Base-by-base conservation (phyloP, 331 rosid species). In the Saraca asoca region DNA sequence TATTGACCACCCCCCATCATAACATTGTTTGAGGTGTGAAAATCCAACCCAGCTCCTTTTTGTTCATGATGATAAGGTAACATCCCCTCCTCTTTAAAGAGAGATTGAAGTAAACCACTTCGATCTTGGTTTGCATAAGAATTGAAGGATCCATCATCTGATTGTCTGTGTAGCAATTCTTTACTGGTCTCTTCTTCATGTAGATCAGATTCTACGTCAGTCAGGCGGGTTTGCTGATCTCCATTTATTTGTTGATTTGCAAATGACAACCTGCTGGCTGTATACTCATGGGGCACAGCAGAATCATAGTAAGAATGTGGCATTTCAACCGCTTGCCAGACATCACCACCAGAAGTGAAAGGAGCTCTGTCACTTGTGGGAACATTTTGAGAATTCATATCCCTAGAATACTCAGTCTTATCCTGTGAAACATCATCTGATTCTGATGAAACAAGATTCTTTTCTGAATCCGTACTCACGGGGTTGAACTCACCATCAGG, bases 251-350 rank as follows among this genome's bases (percentile, higher is more conserved):
- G 86, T 54, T 87, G 78, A 75, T 80, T 81, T 6, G 51, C 75
- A 65, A 73, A 58, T 17, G 95, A 59, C 75, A 90, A 64, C 44
- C 76, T 82, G 78, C 53, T 69, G 61, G 79, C 58, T 58, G 87
- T 48, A 72, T 69, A 81, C 50, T 78, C 88, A 43, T 73, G 85
- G 82, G 80, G 48, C 58, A 64, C 77, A 13, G 84, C 67, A 66
- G 97, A 73, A 73, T 81, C 90, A 83, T 81, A 86, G 83, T 78
- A 90, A 64, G 95, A 46, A 73, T 86, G 89, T 35, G 95, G 81
- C 78, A 85, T 67, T 70, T 69, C 82, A 76, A 70, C 80, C 41
- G 81, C 73, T 42, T 85, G 88, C 95, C 95, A 86, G 58, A 72
- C 85, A 75, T 76, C 87, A 69, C 72, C 75, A 18, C 70, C 62